phyloP scores from a whole-genome alignment of 768 basidiomycete species.

The Russula foetens region DNA sequence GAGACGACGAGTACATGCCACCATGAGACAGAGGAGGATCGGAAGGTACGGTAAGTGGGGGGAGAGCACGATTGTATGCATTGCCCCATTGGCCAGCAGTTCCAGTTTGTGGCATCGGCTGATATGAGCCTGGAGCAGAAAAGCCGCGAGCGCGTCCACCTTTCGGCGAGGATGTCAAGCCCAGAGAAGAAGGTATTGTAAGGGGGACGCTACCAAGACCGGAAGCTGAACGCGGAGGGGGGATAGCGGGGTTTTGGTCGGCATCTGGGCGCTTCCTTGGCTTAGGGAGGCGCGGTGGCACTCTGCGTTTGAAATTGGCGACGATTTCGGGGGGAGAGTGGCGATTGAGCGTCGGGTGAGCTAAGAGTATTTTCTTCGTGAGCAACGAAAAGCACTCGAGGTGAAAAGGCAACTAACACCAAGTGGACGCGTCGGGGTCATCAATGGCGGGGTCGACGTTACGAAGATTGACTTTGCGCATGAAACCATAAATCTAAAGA shows the following conservation, averaged over 20 bases:
- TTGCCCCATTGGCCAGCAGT: conserved; percentile 48
- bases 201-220: conserved; percentile 63
- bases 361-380: conserved; percentile 33
- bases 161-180: conserved; percentile 35
- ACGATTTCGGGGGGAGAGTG: conserved; percentile 87
- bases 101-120: conserved; percentile 54
- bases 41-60: conserved; percentile 77
- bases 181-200: conserved; percentile 45
- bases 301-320: conserved; percentile 91
- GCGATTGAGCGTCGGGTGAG: conserved; percentile 86
- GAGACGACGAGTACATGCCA: conserved; percentile 51
- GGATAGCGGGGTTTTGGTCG: conserved; percentile 59
- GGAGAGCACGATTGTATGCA: conserved; percentile 48
- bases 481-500: conserved; percentile 90
- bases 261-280: conserved; percentile 66
- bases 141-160: conserved; percentile 60
- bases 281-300: conserved; percentile 87
- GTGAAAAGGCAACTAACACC: conserved; percentile 58
- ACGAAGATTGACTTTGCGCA: conserved; percentile 94
- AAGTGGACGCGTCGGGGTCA: conserved; percentile 93
- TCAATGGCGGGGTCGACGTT: conserved; percentile 93
- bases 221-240: conserved; percentile 69
- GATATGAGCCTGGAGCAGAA: conserved; percentile 76
- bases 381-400: conserved; percentile 10
- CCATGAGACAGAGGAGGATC: conserved; percentile 55